These are phyloP conservation scores for Ophiosphaerella herpotricha DNA, from an alignment of 2,329 filamentous ascomycete species.

Conservation along the genomic window DNA sequence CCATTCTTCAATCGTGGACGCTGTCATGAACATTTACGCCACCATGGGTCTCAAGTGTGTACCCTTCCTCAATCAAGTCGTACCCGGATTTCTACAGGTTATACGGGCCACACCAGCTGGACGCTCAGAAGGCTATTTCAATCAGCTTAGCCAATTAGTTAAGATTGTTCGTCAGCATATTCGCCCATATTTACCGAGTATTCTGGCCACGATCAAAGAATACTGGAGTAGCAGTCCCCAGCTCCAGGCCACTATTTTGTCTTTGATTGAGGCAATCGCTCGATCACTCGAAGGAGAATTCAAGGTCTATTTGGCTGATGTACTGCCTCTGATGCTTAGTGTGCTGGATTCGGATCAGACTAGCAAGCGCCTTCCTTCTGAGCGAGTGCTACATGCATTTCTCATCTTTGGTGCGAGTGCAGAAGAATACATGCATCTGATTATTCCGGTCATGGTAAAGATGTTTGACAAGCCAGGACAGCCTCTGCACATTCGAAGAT, in stretches of 20 bases:
- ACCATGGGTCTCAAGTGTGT: slow-evolving; percentile 96
- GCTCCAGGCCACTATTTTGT: slow-evolving; percentile 88
- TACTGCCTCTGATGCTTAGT: slow-evolving; percentile 92
- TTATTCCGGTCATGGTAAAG: slow-evolving; percentile 91
- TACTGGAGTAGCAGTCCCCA: slow-evolving; percentile 84
- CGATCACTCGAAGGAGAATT: slow-evolving; percentile 96
- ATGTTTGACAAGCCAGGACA: slow-evolving; percentile 90
- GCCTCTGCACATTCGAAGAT: slow-evolving; percentile 77
- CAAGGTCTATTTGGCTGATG: slow-evolving; percentile 87
- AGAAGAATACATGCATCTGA: slow-evolving; percentile 99
- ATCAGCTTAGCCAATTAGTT: slow-evolving; percentile 89
- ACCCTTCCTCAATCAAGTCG: slow-evolving; percentile 88
- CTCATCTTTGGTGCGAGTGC: slow-evolving; percentile 93
- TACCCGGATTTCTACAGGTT: slow-evolving; percentile 89
- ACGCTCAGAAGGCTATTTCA: slow-evolving; percentile 94
- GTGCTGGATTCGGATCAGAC: slow-evolving; percentile 86
- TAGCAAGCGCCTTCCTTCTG: slow-evolving; percentile 76
- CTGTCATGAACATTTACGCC: slow-evolving; percentile 98
- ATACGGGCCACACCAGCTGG: slow-evolving; percentile 79
- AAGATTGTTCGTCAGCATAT: slow-evolving; percentile 97
- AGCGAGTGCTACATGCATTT: slow-evolving; percentile 92
- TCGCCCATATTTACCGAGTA: slow-evolving; percentile 82
- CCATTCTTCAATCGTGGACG: slow-evolving; percentile 92
- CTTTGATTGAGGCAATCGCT: slow-evolving; percentile 90
- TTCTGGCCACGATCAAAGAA: slow-evolving; percentile 83